Evolutionary conservation across 2,329 filamentous ascomycete species (phyloP).

Genomic region (Trichophyton mentagrophytes): DNA sequence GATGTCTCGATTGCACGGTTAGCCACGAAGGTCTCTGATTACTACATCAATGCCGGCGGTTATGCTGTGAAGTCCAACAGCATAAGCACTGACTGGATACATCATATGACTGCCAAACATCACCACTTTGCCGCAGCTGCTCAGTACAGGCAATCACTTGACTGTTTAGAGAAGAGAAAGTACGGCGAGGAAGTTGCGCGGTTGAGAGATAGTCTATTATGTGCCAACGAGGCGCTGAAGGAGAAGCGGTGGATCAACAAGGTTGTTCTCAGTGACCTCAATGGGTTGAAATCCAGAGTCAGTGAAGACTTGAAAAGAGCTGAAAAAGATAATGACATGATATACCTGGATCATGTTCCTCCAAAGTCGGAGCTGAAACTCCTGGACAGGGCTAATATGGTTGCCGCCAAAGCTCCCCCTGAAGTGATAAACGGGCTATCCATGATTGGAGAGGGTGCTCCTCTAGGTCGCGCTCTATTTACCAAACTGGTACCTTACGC

Average conservation of each 20-base stretch:
- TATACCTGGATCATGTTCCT: slow-evolving; percentile 75
- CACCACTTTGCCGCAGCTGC: slow-evolving; percentile 94
- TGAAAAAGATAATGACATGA: slow-evolving; percentile 92
- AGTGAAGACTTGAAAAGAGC: slow-evolving; percentile 81
- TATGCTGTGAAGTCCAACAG: slow-evolving; percentile 78
- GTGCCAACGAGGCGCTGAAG: slow-evolving; percentile 74
- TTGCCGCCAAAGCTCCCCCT: slow-evolving; percentile 60
- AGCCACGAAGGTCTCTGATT: slow-evolving; percentile 78
- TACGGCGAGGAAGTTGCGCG: slow-evolving; percentile 93
- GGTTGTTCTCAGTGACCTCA: slow-evolving; percentile 66
- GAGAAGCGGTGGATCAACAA: slow-evolving; percentile 74
- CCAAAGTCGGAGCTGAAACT: slow-evolving; percentile 77
- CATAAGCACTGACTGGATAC: slow-evolving; percentile 90
- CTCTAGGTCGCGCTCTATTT: slow-evolving; percentile 77
- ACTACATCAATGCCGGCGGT: slow-evolving; percentile 75
- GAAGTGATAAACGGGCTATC: slow-evolving; percentile 71
- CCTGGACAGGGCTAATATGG: slow-evolving; percentile 83
- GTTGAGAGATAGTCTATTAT: slow-evolving; percentile 65
- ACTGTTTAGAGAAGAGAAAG: slow-evolving; percentile 82
- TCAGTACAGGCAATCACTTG: slow-evolving; percentile 80
- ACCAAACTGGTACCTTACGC: slow-evolving; percentile 88
- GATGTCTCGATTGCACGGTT: slow-evolving; percentile 85
- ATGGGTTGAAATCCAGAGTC: slow-evolving; percentile 67
- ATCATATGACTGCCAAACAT: slow-evolving; percentile 93
- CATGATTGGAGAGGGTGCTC: slow-evolving; percentile 63